These are phyloP conservation scores for Fusarium ramigenum DNA, from an alignment of 2,329 filamentous ascomycete genomes.

Conservation along the genomic window DNA sequence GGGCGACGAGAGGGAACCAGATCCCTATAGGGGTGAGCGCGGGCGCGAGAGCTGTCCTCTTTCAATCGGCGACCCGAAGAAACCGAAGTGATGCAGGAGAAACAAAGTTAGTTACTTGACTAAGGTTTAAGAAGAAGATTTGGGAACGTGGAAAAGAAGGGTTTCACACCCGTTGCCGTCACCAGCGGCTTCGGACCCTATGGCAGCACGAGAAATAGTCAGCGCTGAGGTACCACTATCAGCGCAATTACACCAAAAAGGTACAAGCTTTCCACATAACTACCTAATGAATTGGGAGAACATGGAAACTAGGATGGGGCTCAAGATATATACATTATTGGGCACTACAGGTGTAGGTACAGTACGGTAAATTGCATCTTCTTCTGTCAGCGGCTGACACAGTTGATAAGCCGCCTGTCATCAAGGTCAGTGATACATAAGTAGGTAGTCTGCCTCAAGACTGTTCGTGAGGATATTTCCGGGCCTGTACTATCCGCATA, in stretches of 20 bases:
- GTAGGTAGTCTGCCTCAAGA: too few species aligned
- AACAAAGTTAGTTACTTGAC: neutral
- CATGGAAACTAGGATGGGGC: conserved; percentile 8
- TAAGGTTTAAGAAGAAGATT: conserved; percentile 11
- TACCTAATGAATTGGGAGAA: neutral
- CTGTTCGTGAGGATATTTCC: neutral
- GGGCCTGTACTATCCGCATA: conserved; percentile 3
- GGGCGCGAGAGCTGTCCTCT: conserved; percentile 27
- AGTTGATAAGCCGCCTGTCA: neutral
- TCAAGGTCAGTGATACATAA: too few species aligned
- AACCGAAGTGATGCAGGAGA: neutral
- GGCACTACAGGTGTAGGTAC: neutral
- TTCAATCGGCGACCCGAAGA: conserved; percentile 11
- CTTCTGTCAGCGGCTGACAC: conserved; percentile 15
- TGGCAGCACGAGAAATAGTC: conserved; percentile 42
- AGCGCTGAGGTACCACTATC: conserved; percentile 32
- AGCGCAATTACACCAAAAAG: conserved; percentile 18
- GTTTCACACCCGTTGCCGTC: conserved; percentile 28
- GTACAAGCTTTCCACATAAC: neutral
- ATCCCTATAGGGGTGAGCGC: conserved; percentile 34
- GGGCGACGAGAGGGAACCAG: neutral
- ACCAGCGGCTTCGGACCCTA: conserved; percentile 45
- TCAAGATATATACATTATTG: conserved; percentile 8
- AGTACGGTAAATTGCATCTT: neutral
- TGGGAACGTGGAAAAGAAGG: conserved; percentile 32